Base-by-base conservation (phyloP, 352 stramenopile genomes). In the Globisporangium irregulare region DNA sequence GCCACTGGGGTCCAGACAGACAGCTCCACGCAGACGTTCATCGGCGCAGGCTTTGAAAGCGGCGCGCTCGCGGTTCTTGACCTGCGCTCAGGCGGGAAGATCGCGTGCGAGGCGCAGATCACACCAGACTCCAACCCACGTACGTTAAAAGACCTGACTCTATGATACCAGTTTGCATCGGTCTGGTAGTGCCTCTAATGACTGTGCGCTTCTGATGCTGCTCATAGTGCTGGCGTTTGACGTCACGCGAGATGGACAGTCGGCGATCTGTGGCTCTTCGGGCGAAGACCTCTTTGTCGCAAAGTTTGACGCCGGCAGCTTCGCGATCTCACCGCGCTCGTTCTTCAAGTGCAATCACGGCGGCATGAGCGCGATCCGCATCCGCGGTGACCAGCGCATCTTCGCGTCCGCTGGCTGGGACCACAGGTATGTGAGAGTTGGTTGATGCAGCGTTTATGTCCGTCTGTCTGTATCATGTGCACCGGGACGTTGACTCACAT, bases 391-490 rank as follows among this genome's bases (percentile, higher is more conserved):
- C 69, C 76, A 92, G 66, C 85, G 87, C 56, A 89, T 95, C 65
- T 87, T 94, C 69, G 87, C 84, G 18, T 91, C 84, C 9, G 86
- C 82, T 38, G 87, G 87, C 0, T 93, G 87, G 85, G 87, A 95
- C 62, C 79, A 93, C 73, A 73, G 81, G 77, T 43, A 50, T 50
- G 41, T 7, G 14, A 18, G 14, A 48, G 4, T 20, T n/a, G 36
- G 36, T 15, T 43, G 36, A 43, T 12, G 29, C 29, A 3, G 36
- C 15, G 36, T 43, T 4, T 5, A 3, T 43, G 36, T 43, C 10
- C 10, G 10, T 43, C 10, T 43, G 10, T 20, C 14, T 48, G 41
- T 48, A 20, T 48, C 14, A n/a, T 57, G 10, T 2, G 8, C 58
- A 59, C 24, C n/a, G 1, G 7, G 3, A 9, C 2, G 24, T 22